Evolutionary conservation across 176 grass and related monocot species (phyloP), one percentile per base, ranked within the genome.

Genomic region (barley (Hordeum vulgare)): DNA sequence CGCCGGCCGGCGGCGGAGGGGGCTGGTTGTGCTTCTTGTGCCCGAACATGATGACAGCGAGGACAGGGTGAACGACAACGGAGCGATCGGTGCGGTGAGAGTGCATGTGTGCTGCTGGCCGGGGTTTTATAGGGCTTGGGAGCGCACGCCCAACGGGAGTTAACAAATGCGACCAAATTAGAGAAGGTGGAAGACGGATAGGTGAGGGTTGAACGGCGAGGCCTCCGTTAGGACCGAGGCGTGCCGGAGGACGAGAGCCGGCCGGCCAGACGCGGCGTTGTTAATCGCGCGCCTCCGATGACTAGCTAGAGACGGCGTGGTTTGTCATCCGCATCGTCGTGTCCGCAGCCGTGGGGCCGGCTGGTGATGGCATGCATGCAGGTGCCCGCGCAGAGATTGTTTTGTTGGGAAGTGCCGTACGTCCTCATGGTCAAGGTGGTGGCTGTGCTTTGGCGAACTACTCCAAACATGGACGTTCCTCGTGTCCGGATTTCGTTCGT

Each of bases 81-180:
- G 25, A 53, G 71, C 12, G 76, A 35, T 14, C 15, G 1, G 2
- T 20, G 60, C n/a, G 80, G 12, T 42, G 53, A 11, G 5, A 65
- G n/a, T n/a, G n/a, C n/a, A n/a, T n/a, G 53, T 31, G 39, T 23
- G 54, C 71, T 28, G 20, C 42, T 51, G 1, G 53, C 54, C 26
- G 4, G 25, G 44, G 28, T 79, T 88, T 84, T 89, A 84, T 84
- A 89, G 68, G 68, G 41, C 20, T 64, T 31, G 27, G 61, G 27
- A 34, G 29, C 17, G 0, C 18, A 56, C 53, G 53, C 53, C 53
- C 53, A 18, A 34, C 63, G 24, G 71, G 45, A 34, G 47, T 33
- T n/a, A 4, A n/a, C 5, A 57, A 23, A 7, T 40, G 4, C 7
- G 57, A 61, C n/a, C 4, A 71, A 24, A 71, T 42, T 4, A 24